phyloP scores from a whole-genome alignment of 768 basidiomycete species.

The Cyclocybe aegerita region DNA sequence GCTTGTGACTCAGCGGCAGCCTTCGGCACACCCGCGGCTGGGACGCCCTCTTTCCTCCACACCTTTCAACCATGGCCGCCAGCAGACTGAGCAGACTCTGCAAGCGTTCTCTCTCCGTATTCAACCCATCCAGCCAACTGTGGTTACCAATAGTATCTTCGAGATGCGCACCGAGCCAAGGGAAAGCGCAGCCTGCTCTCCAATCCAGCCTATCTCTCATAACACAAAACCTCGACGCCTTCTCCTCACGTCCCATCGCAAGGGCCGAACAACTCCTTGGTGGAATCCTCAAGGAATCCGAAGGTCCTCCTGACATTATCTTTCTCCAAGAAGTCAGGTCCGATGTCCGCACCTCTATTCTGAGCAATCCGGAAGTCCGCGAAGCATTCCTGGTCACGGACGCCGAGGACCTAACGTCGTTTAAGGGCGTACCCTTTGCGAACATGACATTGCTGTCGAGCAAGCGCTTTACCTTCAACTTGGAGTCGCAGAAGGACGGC shows the following conservation, averaged over 20 bases:
- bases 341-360: slow-evolving; percentile 29
- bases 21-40: too few relatives aligned
- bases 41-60: too few relatives aligned
- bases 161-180: too few relatives aligned
- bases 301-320: slow-evolving; percentile 33
- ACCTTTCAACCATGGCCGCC: too few relatives aligned
- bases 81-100: too few relatives aligned
- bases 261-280: slow-evolving; percentile 33
- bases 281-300: slow-evolving; percentile 29
- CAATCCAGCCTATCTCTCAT: slow-evolving; percentile 31
- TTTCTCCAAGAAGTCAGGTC: slow-evolving; percentile 38
- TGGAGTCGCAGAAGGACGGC: too few relatives aligned
- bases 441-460: slow-evolving; percentile 37
- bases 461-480: slow-evolving; percentile 31
- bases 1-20: too few relatives aligned
- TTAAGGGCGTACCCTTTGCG: slow-evolving; percentile 31
- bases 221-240: slow-evolving; percentile 37
- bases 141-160: too few relatives aligned
- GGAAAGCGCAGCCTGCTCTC: too few relatives aligned
- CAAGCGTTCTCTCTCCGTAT: too few relatives aligned
- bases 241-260: slow-evolving; percentile 25
- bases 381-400: slow-evolving; percentile 31
- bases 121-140: too few relatives aligned
- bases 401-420: slow-evolving; percentile 35
- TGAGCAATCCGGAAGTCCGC: slow-evolving; percentile 32